A percentile compares a stretch with the other conserved stretches of the same genome.
phyloP scores from a whole-genome alignment of 2,329 filamentous ascomycete species.

The Alternaria dauci region DNA sequence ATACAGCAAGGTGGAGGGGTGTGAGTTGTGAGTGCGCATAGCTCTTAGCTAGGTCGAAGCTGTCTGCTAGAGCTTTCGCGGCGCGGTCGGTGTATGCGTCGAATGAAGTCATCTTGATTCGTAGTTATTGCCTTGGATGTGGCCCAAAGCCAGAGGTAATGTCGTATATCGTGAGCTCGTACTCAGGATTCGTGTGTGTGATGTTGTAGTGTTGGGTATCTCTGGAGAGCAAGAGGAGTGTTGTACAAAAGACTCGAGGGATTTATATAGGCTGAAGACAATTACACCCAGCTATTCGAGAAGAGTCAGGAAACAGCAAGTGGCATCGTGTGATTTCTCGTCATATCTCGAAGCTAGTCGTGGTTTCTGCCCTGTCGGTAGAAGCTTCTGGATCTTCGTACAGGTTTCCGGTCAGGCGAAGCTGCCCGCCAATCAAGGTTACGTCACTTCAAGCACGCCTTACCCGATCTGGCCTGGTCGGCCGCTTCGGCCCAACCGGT shows the following conservation, averaged over 20 bases:
- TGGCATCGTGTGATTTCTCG: constrained; percentile 37
- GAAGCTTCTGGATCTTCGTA: constrained; percentile 40
- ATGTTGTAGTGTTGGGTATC: constrained; percentile 24
- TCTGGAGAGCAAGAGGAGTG: constrained; percentile 12
- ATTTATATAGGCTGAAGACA: constrained; percentile 35
- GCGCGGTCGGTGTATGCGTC: constrained; percentile 96
- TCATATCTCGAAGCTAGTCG: constrained; percentile 28
- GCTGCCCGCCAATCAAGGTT: constrained; percentile 17
- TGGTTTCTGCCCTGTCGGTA: constrained; percentile 26
- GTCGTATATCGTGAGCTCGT: constrained; percentile 21
- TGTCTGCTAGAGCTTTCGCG: constrained; percentile 87
- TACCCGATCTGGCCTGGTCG: background rate
- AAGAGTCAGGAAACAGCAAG: constrained; percentile 34
- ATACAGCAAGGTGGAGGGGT: constrained; percentile 87
- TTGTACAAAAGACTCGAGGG: constrained; percentile 16
- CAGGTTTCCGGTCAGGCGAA: constrained; percentile 26
- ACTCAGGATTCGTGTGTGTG: constrained; percentile 20
- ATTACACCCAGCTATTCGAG: constrained; percentile 13
- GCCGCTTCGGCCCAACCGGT: constrained; percentile 1
- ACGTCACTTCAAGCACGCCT: constrained; percentile 13
- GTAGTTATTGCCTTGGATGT: constrained; percentile 32
- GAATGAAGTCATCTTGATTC: constrained; percentile 70
- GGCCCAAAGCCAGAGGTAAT: constrained; percentile 28
- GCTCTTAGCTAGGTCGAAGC: constrained; percentile 85
- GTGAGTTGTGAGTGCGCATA: constrained; percentile 91